Percentiles rank a stretch among this genome's conserved stretches.
phyloP scores from a whole-genome alignment of 352 stramenopile genomes.

The Pythium apleroticum region DNA sequence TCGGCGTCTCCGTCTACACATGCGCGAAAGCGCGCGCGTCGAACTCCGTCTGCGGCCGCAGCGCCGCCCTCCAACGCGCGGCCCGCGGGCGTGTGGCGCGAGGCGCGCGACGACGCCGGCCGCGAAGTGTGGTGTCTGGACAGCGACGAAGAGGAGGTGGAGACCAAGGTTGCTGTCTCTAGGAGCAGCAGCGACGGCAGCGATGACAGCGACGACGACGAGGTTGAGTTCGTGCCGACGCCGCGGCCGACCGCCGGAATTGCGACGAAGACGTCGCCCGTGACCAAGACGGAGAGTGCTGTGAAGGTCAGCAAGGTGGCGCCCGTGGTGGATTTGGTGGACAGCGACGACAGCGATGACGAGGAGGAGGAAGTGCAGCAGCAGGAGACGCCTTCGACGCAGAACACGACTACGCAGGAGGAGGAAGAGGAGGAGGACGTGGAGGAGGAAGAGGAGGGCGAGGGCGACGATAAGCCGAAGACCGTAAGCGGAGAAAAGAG shows the following conservation, averaged over 20 bases:
- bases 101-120: conserved; percentile 47
- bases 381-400: conserved; percentile 1
- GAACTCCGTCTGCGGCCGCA: conserved; percentile 15
- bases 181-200: background rate
- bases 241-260: background rate
- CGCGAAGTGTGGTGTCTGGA: conserved; percentile 52
- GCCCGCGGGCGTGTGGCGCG: conserved; percentile 49
- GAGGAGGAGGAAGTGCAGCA: conserved; percentile 5
- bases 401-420: conserved; percentile 7
- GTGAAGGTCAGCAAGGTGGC: background rate
- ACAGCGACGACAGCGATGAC: conserved; percentile 28
- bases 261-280: conserved; percentile 7
- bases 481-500: conserved; percentile 2
- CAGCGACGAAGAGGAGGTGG: conserved; percentile 14
- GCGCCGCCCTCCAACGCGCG: background rate
- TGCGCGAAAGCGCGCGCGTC: conserved; percentile 58
- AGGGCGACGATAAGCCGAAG: background rate
- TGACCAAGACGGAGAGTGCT: background rate
- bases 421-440: background rate
- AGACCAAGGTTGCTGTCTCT: background rate
- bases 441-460: background rate
- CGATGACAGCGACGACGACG: background rate
- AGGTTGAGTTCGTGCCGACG: background rate
- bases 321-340: conserved; percentile 20
- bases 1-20: conserved; percentile 25